These are phyloP conservation scores for Aphanomyces astaci DNA, from an alignment of 352 stramenopile species.

Conservation along the genomic window DNA sequence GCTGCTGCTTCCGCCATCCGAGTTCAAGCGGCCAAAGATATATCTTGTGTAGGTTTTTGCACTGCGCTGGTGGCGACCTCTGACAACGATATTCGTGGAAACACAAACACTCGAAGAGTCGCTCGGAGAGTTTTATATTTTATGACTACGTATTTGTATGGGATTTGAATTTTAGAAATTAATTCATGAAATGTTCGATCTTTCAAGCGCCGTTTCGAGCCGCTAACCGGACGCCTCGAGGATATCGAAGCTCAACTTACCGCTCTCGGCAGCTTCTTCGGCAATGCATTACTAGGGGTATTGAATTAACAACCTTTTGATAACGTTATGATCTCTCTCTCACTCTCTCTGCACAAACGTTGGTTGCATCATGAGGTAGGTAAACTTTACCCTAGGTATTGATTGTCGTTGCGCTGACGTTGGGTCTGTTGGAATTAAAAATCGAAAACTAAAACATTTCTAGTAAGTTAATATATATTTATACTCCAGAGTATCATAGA, in stretches of 20 bases:
- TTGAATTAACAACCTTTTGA: too few relatives aligned
- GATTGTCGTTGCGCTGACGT: too few relatives aligned
- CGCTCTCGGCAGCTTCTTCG: background rate
- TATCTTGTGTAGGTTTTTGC: background rate
- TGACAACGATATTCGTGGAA: background rate
- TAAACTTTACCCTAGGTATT: too few relatives aligned
- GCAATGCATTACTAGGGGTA: too few relatives aligned
- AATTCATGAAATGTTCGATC: constrained; percentile 2
- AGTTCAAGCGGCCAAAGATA: constrained; percentile 11
- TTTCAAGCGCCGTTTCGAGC: background rate
- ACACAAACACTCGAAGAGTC: background rate
- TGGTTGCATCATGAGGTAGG: too few relatives aligned
- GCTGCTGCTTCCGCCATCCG: constrained; percentile 5
- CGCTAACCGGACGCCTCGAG: background rate
- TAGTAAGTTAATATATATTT: too few relatives aligned
- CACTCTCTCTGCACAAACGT: too few relatives aligned
- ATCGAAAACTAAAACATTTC: too few relatives aligned
- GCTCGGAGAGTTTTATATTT: background rate
- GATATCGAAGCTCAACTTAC: constrained; percentile 3
- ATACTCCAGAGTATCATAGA: too few relatives aligned
- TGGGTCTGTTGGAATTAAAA: too few relatives aligned
- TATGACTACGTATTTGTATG: background rate
- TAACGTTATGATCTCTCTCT: too few relatives aligned
- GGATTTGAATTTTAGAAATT: constrained; percentile 1
- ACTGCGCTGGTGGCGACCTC: background rate